These are phyloP conservation scores for Cryphonectria naterciae DNA, from an alignment of 2,329 filamentous ascomycete species.

Conservation along the genomic window DNA sequence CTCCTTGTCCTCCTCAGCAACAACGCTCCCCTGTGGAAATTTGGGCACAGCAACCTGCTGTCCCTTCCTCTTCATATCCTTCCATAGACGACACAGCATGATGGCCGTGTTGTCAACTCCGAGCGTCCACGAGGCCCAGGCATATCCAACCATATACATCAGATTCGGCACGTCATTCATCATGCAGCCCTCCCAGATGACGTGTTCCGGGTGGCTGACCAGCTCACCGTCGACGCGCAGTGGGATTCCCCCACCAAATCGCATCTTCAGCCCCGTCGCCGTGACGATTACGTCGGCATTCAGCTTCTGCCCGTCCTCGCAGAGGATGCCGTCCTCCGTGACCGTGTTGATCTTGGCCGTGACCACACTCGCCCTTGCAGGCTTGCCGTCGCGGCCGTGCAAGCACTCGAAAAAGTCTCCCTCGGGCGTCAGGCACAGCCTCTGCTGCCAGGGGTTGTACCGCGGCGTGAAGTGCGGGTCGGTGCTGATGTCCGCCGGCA, in stretches of 20 bases:
- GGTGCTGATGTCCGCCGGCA: conserved; percentile 60
- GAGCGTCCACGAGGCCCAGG: conserved; percentile 64
- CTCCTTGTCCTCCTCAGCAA: background rate
- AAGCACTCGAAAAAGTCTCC: conserved; percentile 50
- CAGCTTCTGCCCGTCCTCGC: conserved; percentile 49
- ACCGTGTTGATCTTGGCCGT: conserved; percentile 52
- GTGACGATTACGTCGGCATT: conserved; percentile 66
- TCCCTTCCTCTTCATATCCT: conserved; percentile 13
- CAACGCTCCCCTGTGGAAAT: background rate
- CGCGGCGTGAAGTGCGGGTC: conserved; percentile 32
- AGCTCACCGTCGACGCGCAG: conserved; percentile 19
- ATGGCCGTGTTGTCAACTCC: conserved; percentile 52
- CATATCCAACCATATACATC: conserved; percentile 62
- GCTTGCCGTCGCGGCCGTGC: conserved; percentile 40
- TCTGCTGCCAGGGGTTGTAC: conserved; percentile 64
- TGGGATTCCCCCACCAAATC: conserved; percentile 15
- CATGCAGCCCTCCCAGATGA: conserved; percentile 62
- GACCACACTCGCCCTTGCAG: conserved; percentile 43
- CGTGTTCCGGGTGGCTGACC: conserved; percentile 4
- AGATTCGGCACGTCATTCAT: conserved; percentile 66
- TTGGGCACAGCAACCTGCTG: conserved; percentile 14
- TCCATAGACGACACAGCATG: conserved; percentile 15
- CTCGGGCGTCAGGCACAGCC: conserved; percentile 61
- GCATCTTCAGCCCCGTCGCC: conserved; percentile 56
- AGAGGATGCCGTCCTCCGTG: conserved; percentile 47